Percentiles rank a stretch among this genome's conserved stretches.
Conservation (phyloP, 805 yeast species). For the Yarrowia sp. region DNA sequence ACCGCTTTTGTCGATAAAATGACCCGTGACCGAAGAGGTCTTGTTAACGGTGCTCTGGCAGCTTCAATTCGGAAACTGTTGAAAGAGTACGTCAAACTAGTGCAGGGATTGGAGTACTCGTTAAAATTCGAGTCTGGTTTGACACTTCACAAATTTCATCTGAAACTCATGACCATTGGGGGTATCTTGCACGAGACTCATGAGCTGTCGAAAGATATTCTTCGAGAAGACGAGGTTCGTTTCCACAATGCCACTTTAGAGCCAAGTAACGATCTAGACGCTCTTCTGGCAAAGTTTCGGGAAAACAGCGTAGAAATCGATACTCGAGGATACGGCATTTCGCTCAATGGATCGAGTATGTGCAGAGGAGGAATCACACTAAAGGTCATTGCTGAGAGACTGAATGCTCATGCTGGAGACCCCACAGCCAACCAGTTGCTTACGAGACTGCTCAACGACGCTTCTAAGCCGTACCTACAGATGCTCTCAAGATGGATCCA, state of each 20-base stretch:
- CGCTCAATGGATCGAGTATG: slow-evolving; percentile 39
- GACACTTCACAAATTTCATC: slow-evolving; percentile 66
- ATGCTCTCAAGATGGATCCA: slow-evolving; percentile 84
- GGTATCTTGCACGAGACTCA: slow-evolving; percentile 62
- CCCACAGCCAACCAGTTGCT: slow-evolving; percentile 61
- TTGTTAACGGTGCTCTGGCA: slow-evolving; percentile 76
- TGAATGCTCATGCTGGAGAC: slow-evolving; percentile 72
- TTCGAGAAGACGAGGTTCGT: slow-evolving; percentile 48
- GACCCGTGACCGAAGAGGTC: slow-evolving; percentile 65
- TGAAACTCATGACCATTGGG: slow-evolving; percentile 53
- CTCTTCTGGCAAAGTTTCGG: slow-evolving; percentile 29
- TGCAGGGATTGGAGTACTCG: slow-evolving; percentile 59
- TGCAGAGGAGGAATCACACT: slow-evolving; percentile 79
- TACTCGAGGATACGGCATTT: slow-evolving; percentile 32
- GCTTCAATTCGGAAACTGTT: slow-evolving; percentile 60
- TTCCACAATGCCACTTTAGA: slow-evolving; percentile 25
- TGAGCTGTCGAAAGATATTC: slow-evolving; percentile 61
- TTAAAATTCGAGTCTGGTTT: slow-evolving; percentile 59
- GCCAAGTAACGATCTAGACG: slow-evolving; percentile 32
- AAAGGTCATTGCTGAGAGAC: slow-evolving; percentile 63
- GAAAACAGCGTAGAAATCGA: slow-evolving; percentile 36
- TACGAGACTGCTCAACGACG: slow-evolving; percentile 58
- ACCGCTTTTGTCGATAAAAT: slow-evolving; percentile 66
- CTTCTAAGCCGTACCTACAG: slow-evolving; percentile 66
- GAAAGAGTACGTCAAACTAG: slow-evolving; percentile 47